Evolutionary conservation across 306 rosid genomes (phyloP).

Genomic region (Glycine soja): DNA sequence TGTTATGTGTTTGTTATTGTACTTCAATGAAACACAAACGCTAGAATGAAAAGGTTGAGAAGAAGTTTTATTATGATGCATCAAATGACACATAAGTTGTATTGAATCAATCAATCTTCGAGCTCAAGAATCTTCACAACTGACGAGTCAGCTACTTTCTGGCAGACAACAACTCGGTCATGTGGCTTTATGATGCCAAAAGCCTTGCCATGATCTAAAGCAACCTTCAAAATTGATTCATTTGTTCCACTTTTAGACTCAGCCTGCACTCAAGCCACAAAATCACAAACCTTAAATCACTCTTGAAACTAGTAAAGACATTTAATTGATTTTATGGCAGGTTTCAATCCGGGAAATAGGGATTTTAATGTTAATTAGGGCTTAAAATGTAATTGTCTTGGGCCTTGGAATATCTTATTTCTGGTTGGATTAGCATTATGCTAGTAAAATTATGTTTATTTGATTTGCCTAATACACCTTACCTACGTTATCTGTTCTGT

Average conservation of each 20-base stretch:
- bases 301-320: background rate
- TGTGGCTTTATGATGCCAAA: conserved; percentile 82
- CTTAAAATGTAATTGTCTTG: background rate
- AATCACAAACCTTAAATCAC: conserved; percentile 1
- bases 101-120: conserved; percentile 71
- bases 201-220: conserved; percentile 88
- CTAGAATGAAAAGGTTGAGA: background rate
- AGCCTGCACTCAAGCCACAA: conserved; percentile 61
- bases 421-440: background rate
- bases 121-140: conserved; percentile 96
- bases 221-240: conserved; percentile 89
- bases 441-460: background rate
- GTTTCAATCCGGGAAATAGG: background rate
- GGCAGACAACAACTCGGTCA: conserved; percentile 90
- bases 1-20: background rate
- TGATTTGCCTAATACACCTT: too few species aligned
- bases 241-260: conserved; percentile 77
- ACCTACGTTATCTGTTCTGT: too few species aligned
- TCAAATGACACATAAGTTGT: background rate
- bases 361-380: background rate
- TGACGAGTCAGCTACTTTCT: conserved; percentile 90
- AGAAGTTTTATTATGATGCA: background rate
- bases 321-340: background rate
- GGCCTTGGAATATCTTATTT: background rate
- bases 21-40: conserved; percentile 13